Percentiles rank a stretch among this genome's conserved stretches.
Conservation (phyloP, 176 grass and related monocot genomes). For the Carex littledalei region DNA sequence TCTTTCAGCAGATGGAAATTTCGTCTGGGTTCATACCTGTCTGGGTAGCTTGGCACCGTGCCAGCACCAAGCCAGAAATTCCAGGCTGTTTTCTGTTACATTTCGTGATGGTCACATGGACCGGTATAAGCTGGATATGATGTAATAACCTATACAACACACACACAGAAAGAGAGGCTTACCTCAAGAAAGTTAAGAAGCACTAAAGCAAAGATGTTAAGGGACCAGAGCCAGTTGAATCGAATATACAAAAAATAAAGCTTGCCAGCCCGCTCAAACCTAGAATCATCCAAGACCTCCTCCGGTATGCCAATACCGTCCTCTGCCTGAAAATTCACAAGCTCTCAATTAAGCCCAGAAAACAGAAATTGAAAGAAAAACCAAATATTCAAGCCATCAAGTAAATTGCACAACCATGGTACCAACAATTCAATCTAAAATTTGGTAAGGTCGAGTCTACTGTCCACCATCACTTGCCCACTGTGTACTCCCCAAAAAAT, state of each 20-base stretch:
- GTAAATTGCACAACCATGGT: not conserved
- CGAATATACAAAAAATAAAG: slow-evolving; percentile 77
- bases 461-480: not conserved
- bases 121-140: not conserved
- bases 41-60: not conserved
- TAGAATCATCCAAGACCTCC: slow-evolving; percentile 63
- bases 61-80: not conserved
- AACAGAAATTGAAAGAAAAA: no score
- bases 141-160: not conserved
- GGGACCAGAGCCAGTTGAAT: slow-evolving; percentile 83
- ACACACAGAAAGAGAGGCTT: slow-evolving; percentile 18
- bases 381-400: not conserved
- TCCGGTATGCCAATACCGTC: slow-evolving; percentile 87
- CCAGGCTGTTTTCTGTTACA: not conserved
- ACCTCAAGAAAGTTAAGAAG: slow-evolving; percentile 94
- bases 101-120: not conserved
- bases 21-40: not conserved
- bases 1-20: not conserved
- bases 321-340: slow-evolving; percentile 67
- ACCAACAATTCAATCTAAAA: not conserved
- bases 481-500: not conserved
- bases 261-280: slow-evolving; percentile 67
- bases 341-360: slow-evolving; percentile 4
- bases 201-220: slow-evolving; percentile 86
- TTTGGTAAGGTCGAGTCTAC: not conserved